Percentiles rank a stretch among this genome's conserved stretches.
Conservation (phyloP, 768 basidiomycete species). For the Rhodotorula graminis region DNA sequence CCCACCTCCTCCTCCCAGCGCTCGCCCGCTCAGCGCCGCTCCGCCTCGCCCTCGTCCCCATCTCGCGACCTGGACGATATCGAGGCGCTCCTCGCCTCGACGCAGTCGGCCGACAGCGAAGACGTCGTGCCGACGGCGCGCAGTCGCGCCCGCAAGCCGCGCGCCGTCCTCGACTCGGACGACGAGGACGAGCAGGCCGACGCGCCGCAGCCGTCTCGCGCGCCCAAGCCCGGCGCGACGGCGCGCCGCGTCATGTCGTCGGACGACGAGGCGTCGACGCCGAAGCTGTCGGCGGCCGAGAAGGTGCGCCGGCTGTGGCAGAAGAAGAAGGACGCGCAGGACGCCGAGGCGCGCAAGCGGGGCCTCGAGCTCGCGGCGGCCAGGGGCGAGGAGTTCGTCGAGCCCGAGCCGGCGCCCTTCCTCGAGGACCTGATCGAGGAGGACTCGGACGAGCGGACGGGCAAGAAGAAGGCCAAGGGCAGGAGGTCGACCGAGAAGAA, state of each 20-base stretch:
- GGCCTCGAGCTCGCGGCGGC: not conserved
- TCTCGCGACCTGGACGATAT: not conserved
- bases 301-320: not conserved
- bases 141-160: not conserved
- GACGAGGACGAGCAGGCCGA: slow-evolving; percentile 23
- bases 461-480: not conserved
- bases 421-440: not conserved
- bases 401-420: not conserved
- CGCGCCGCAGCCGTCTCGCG: not conserved
- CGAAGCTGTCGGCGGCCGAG: not conserved
- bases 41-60: not conserved
- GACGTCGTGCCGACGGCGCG: not conserved
- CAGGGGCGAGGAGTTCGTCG: not conserved
- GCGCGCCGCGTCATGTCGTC: not conserved
- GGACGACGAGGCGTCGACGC: not conserved
- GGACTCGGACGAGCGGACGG: not conserved
- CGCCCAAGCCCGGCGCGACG: not conserved
- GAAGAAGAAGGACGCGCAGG: not conserved
- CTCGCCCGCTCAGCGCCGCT: not conserved
- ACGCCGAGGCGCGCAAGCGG: not conserved
- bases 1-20: not conserved
- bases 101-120: not conserved
- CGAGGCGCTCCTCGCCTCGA: not conserved
- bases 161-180: slow-evolving; percentile 24
- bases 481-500: slow-evolving; percentile 13